Evolutionary conservation across 495 filamentous ascomycete species (phyloP).

Genomic region (Aspergillus panamensis): DNA sequence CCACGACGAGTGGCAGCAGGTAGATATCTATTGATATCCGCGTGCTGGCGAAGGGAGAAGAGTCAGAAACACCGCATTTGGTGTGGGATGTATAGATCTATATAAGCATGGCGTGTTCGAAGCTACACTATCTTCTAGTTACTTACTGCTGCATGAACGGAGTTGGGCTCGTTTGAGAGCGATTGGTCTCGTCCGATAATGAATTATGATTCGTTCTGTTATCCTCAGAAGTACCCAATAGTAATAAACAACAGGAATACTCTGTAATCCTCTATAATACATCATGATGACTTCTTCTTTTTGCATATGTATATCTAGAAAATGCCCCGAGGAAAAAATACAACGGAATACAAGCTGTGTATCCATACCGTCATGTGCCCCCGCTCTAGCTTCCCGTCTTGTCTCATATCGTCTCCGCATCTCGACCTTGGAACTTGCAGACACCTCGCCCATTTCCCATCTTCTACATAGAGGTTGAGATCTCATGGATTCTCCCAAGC

Average conservation of each 20-base stretch:
- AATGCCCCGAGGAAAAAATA: background rate
- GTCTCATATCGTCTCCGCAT: constrained; percentile 15
- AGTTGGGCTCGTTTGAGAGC: constrained; percentile 5
- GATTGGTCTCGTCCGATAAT: background rate
- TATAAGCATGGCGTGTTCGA: constrained; percentile 13
- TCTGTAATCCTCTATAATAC: background rate
- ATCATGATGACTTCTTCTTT: background rate
- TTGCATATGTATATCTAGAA: background rate
- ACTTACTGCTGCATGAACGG: constrained; percentile 13
- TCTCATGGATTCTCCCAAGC: constrained; percentile 31
- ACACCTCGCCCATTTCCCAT: background rate
- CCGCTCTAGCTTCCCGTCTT: constrained; percentile 3
- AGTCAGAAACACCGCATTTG: background rate
- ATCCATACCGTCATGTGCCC: constrained; percentile 8
- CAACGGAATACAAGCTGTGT: background rate
- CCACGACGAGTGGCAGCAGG: background rate
- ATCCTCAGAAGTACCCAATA: background rate
- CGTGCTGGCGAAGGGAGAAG: constrained; percentile 1
- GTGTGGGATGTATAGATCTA: constrained; percentile 14
- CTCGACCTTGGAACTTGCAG: constrained; percentile 8
- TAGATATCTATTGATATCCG: constrained; percentile 14
- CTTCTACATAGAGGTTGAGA: constrained; percentile 15
- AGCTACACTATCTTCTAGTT: constrained; percentile 12
- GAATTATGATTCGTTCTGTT: background rate
- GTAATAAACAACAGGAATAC: background rate